A percentile compares a stretch with the other conserved stretches of the same genome.
Conservation (phyloP, 148 eudicot species). For the Rhododendron williamsianum region DNA sequence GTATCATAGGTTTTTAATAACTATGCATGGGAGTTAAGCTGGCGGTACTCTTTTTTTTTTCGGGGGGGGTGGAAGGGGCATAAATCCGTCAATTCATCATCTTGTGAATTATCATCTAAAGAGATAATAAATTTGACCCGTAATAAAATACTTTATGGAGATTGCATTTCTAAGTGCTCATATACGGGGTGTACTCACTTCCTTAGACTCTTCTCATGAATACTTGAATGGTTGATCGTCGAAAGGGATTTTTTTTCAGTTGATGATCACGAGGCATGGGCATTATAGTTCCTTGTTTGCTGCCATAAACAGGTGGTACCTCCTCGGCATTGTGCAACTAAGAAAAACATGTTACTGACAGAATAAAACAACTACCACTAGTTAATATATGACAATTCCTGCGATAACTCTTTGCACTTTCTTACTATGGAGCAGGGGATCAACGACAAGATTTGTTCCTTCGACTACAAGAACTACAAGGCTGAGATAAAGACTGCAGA, state of each 20-base stretch:
- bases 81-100: neutral
- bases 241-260: neutral
- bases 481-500: conserved; percentile 78
- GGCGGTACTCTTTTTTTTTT: neutral
- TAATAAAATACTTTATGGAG: neutral
- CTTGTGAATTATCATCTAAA: neutral
- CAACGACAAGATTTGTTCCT: conserved; percentile 57
- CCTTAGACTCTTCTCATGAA: neutral
- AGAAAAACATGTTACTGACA: neutral
- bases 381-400: neutral
- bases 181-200: neutral
- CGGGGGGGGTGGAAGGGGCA: neutral
- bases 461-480: conserved; percentile 53
- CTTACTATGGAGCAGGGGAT: conserved; percentile 45
- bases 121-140: neutral
- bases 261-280: neutral
- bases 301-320: neutral
- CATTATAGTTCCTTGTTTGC: neutral
- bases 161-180: neutral
- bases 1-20: too few species aligned
- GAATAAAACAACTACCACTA: neutral
- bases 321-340: neutral
- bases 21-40: neutral
- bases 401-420: neutral
- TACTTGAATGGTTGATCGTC: neutral